Evolutionary conservation across 805 yeast genomes (phyloP).

Genomic region (Metschnikowia lochheadii): DNA sequence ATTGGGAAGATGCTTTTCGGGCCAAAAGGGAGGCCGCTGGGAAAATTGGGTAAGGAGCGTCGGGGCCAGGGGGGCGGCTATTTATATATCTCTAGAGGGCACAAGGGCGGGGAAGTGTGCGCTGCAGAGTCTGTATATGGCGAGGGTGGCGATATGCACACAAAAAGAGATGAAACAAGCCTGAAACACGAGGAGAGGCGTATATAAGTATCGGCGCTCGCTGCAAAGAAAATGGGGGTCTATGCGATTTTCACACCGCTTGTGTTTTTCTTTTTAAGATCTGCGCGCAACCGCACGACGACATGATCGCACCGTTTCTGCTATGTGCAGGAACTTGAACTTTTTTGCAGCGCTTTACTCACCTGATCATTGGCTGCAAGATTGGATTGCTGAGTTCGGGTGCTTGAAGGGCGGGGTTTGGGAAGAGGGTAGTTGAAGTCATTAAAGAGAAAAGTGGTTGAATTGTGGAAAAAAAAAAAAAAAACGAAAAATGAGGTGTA

Average conservation of each 20-base stretch:
- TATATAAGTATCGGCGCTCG: neutral
- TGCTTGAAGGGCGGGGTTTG: no score
- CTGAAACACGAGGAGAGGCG: slow-evolving; percentile 1
- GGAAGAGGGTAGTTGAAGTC: no score
- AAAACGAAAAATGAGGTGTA: no score
- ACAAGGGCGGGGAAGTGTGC: neutral
- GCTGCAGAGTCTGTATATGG: neutral
- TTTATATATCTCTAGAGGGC: neutral
- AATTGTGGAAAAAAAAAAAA: no score
- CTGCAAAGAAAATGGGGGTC: slow-evolving; percentile 4
- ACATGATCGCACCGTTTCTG: neutral
- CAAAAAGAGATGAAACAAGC: slow-evolving; percentile 3
- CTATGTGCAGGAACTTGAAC: neutral
- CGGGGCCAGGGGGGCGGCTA: slow-evolving; percentile 4
- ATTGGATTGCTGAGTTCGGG: no score
- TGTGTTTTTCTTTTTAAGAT: slow-evolving; percentile 2
- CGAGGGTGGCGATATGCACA: neutral
- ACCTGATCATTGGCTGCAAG: no score
- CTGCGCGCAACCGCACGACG: slow-evolving; percentile 4
- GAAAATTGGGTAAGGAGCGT: neutral
- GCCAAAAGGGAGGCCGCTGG: neutral
- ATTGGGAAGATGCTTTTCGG: neutral
- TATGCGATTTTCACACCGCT: neutral
- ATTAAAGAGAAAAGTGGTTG: no score
- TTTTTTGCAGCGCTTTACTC: neutral